These are phyloP conservation scores for Xylaria multiplex DNA, from an alignment of 2,329 filamentous ascomycete species.

Conservation along the genomic window DNA sequence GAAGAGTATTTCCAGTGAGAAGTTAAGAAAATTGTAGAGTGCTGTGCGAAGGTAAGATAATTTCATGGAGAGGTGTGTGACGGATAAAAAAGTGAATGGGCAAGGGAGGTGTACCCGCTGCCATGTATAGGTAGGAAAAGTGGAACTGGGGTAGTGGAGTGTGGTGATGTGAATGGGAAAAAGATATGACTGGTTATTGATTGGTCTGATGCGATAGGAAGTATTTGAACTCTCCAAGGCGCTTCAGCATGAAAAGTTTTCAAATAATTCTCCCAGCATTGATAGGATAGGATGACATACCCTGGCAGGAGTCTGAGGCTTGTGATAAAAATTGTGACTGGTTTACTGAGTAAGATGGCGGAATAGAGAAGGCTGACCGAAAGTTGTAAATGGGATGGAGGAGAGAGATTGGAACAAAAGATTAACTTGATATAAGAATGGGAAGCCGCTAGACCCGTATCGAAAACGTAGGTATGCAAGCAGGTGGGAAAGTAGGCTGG, in stretches of 20 bases:
- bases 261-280: not conserved
- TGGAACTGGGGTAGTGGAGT: conserved; percentile 11
- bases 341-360: not conserved
- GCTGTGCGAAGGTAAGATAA: not conserved
- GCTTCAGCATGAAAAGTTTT: not conserved
- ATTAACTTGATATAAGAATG: not conserved
- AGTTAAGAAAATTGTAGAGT: not conserved
- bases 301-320: not conserved
- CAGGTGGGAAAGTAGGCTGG: not conserved
- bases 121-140: conserved; percentile 5
- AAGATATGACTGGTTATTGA: conserved; percentile 5
- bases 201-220: not conserved
- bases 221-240: not conserved
- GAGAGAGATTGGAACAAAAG: not conserved
- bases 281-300: not conserved
- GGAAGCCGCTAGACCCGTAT: conserved; percentile 4
- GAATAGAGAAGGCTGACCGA: conserved; percentile 6
- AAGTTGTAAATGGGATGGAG: conserved; percentile 20
- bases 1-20: not conserved
- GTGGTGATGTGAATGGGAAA: conserved; percentile 1
- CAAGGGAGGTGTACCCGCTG: conserved; percentile 8
- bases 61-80: not conserved
- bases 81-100: not conserved
- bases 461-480: not conserved
- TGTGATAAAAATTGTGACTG: not conserved